Base-by-base conservation (phyloP, 352 stramenopile genomes). In the Phytophthora kernoviae region DNA sequence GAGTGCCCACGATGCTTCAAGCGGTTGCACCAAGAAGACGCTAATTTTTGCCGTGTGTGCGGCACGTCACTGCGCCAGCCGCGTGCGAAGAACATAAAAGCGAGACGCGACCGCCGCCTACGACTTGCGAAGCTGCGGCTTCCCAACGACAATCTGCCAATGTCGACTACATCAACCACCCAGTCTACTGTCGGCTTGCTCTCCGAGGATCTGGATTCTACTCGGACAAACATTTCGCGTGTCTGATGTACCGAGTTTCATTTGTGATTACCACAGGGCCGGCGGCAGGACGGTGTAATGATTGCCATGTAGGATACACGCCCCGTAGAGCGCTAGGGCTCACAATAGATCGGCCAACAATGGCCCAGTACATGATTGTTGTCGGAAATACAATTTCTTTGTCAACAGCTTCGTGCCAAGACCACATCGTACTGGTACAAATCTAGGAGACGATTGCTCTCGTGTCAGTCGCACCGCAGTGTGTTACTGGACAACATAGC, bases 41-140 rank as follows among this genome's bases (percentile, higher is more conserved):
- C 86, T 39, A 91, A 87, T 22, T 94, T 92, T 41, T 94, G 86
- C 41, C 80, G 86, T 32, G 73, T 88, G 12, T 94, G 86, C 52
- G 86, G 84, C 5, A 82, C 70, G 1, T 59, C 81, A 14, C 58
- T 93, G 10, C 81, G 83, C 5, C 54, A 85, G 32, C 72, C 72
- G 36, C 82, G 80, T 2, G 68, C 59, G 32, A 87, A 88, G 66
- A 82, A 47, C 39, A 70, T 88, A 55, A 89, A 90, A 49, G 81
- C 80, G 0, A 74, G 72, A 34, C 81, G 73, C 12, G 74, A 87
- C 8, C 79, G 71, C 7, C 62, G 67, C 32, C 43, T 89, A 15
- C 83, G 80, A 4, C 70, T 92, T 14, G 75, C 70, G 6, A 90
- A 87, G 62, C 58, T 92, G 41, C 79, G 65, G 22, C 70, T 73